Base-by-base conservation (phyloP, 169 alveolate species). In the Theileria sp. region DNA sequence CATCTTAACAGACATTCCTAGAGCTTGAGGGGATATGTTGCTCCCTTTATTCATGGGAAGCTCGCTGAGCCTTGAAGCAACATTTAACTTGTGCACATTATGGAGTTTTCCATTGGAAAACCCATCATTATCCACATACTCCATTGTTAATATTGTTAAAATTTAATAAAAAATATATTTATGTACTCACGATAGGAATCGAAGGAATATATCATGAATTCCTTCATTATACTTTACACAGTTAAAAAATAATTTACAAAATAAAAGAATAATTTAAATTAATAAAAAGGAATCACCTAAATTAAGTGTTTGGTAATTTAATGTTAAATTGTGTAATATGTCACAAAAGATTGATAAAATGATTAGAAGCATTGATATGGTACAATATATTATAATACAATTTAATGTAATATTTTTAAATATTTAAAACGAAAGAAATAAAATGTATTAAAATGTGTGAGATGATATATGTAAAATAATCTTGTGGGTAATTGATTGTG, bases 11-110 rank as follows among this genome's bases (percentile, higher is more conserved):
- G 89, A 83, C 86, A 83, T 76, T 17, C 89, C 89, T 0, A 83
- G 86, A 3, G 89, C 89, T 26, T 77, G 61, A 49, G 89, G 89
- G 30, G 89, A 83, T 1, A 83, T 76, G 72, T 83, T 83, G 68
- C 86, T 70, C 21, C 68, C 74, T 17, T 74, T 51, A 58, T 80
- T 77, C 86, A 83, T 83, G 19, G 89, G 86, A 36, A 83, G 79
- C 44, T 83, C 89, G 30, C 77, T 62, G 60, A 83, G 72, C 66
- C 66, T 44, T 21, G 86, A 77, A 32, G 74, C 68, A 44, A 83
- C 86, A 7, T 58, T 78, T 26, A 83, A 44, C 68, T 38, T 66
- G 65, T 76, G 80, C 80, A 83, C 78, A 44, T 62, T 64, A 13
- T 64, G 62, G 23, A 69, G 34, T 26, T 83, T 81, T 26, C 49